Base-by-base conservation (phyloP, 1,139 yeast genomes). In the Komagataea norvegica region DNA sequence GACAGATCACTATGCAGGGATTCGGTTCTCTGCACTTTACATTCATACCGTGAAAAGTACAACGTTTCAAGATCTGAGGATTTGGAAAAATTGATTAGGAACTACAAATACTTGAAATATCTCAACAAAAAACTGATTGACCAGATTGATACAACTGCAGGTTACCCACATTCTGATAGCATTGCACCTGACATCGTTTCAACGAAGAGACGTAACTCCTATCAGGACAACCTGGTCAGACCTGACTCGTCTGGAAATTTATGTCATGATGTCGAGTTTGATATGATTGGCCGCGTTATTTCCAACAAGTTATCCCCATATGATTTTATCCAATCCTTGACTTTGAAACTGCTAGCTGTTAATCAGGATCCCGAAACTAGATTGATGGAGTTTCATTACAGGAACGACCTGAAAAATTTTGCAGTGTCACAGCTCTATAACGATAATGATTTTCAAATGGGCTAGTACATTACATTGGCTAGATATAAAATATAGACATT, bases 21-120 rank as follows among this genome's bases (percentile, higher is more conserved):
- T 25, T 44, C 45, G 25, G 41, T 49, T 13, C 37, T 43, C 4
- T 52, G 55, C 22, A 17, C 46, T 2, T 31, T 34, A 25, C 56
- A 52, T 31, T 27, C 44, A 6, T 18, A 22, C 8, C 21, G 20
- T 4, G 45, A 47, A 13, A 52, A 49, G 26, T 32, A 44, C 2
- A 23, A 24, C n/a, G 27, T 51, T n/a, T 27, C 29, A 23, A 42
- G 54, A 41, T 33, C 36, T 18, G 45, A 30, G 25, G 30, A 39
- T 8, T 25, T 37, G 13, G 36, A 29, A 6, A 34, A 28, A 14
- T 23, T 42, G 15, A 39, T 42, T 16, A 37, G 33, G 34, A 45
- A 41, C 27, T 38, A 20, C 28, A 34, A 29, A 11, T 33, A 34
- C 19, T 23, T 40, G 14, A 34, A 30, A 21, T 22, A 17, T 22